These are phyloP conservation scores for Termitomyces titanicus DNA, from an alignment of 768 basidiomycete genomes.

Conservation along the genomic window DNA sequence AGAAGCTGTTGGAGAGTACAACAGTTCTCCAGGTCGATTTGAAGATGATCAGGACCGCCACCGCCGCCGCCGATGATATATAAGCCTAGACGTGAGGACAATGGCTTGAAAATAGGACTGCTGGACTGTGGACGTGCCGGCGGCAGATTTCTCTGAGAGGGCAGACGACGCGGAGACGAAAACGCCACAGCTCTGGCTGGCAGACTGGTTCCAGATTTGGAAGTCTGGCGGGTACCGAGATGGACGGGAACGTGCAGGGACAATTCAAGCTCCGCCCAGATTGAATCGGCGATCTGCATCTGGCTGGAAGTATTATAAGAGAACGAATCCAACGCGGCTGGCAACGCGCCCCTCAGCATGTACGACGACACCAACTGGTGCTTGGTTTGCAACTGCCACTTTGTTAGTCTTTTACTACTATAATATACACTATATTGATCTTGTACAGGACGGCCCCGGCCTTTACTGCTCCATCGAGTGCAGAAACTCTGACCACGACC, in stretches of 20 bases:
- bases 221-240: conserved; percentile 16
- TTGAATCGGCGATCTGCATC: conserved; percentile 5
- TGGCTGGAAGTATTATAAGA: conserved; percentile 8
- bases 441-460: conserved; percentile 26
- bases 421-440: conserved; percentile 17
- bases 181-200: neutral
- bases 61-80: neutral
- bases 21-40: neutral
- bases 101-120: neutral
- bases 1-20: neutral
- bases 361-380: conserved; percentile 72
- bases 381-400: conserved; percentile 55
- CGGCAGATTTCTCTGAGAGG: neutral
- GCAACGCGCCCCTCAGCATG: conserved; percentile 9
- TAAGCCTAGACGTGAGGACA: neutral
- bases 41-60: neutral
- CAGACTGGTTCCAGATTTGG: neutral
- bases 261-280: conserved; percentile 1
- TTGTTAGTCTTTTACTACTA: conserved; percentile 38
- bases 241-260: conserved; percentile 12
- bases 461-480: conserved; percentile 54
- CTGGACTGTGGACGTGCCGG: neutral
- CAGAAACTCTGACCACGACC: conserved; percentile 24
- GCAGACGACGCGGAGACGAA: neutral
- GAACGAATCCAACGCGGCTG: too few species aligned